phyloP scores from a whole-genome alignment of 768 basidiomycete species.

The Phanerochaete carnosa region DNA sequence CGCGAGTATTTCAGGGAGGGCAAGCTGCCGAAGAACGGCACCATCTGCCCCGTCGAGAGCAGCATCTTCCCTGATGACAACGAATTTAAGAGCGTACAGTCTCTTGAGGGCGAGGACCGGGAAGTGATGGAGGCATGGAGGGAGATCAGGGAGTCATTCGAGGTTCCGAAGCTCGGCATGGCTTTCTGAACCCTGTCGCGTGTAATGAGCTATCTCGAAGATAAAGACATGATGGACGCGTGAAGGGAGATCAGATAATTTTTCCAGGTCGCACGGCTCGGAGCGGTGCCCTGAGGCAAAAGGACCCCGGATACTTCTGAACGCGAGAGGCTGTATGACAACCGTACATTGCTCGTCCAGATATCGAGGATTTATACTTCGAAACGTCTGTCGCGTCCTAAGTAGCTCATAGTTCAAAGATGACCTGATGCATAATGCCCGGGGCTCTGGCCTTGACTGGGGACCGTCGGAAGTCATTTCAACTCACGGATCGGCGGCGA shows the following conservation, averaged over 20 bases:
- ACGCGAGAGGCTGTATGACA: too few relatives aligned
- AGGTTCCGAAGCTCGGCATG: not conserved
- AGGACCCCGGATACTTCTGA: too few relatives aligned
- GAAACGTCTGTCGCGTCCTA: too few relatives aligned
- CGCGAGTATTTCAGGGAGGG: constrained; percentile 24
- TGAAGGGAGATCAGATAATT: not conserved
- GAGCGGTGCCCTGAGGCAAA: not conserved
- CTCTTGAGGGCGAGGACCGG: not conserved
- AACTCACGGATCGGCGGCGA: too few relatives aligned
- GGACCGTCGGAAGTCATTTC: too few relatives aligned
- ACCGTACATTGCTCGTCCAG: too few relatives aligned
- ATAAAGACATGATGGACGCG: not conserved
- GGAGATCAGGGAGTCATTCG: not conserved
- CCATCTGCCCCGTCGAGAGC: constrained; percentile 21
- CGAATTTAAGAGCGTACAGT: not conserved
- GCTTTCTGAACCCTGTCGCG: not conserved
- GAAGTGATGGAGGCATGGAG: not conserved
- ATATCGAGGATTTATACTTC: too few relatives aligned
- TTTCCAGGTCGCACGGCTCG: not conserved
- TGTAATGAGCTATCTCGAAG: too few relatives aligned
- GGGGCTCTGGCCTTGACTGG: too few relatives aligned
- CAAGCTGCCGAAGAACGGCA: constrained; percentile 16
- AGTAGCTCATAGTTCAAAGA: too few relatives aligned
- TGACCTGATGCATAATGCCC: too few relatives aligned
- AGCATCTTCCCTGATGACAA: not conserved